These are phyloP conservation scores for Salvia rosmarinus DNA, from an alignment of 257 asterid genomes.

Conservation along the genomic window DNA sequence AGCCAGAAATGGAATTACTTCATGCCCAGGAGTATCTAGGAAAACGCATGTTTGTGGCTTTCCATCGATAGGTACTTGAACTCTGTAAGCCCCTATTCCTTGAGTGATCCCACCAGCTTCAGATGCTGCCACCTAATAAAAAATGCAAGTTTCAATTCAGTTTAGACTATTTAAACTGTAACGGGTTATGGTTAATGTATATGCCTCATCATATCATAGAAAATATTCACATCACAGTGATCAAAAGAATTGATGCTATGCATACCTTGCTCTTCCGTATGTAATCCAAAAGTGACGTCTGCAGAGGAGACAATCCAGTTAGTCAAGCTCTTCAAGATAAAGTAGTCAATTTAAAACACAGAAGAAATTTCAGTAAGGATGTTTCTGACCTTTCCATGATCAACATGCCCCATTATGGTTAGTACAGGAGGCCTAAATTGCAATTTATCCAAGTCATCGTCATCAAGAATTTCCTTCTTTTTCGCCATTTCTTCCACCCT, in stretches of 20 bases:
- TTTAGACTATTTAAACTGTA: constrained; percentile 11
- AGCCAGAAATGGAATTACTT: constrained; percentile 59
- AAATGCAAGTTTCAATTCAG: constrained; percentile 34
- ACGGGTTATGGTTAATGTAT: background rate
- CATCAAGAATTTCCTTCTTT: constrained; percentile 81
- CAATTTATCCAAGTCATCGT: constrained; percentile 83
- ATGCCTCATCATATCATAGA: background rate
- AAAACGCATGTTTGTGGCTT: constrained; percentile 85
- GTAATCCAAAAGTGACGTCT: constrained; percentile 93
- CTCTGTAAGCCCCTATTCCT: constrained; percentile 98
- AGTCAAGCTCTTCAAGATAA: constrained; percentile 22
- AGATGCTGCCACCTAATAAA: constrained; percentile 82
- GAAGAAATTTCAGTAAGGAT: constrained; percentile 14
- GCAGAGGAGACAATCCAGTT: constrained; percentile 43
- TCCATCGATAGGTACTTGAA: constrained; percentile 85
- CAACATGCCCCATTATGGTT: constrained; percentile 99
- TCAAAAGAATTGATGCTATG: no score
- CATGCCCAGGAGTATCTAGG: constrained; percentile 99
- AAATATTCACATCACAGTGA: no score
- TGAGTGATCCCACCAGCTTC: constrained; percentile 99
- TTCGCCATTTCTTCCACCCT: constrained; percentile 94
- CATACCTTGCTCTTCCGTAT: constrained; percentile 87
- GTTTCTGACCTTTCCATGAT: constrained; percentile 90
- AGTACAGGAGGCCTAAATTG: constrained; percentile 91
- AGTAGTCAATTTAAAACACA: background rate